Base-by-base conservation (phyloP, 202 grass and related monocot genomes). In the Schoenoplectus triqueter region DNA sequence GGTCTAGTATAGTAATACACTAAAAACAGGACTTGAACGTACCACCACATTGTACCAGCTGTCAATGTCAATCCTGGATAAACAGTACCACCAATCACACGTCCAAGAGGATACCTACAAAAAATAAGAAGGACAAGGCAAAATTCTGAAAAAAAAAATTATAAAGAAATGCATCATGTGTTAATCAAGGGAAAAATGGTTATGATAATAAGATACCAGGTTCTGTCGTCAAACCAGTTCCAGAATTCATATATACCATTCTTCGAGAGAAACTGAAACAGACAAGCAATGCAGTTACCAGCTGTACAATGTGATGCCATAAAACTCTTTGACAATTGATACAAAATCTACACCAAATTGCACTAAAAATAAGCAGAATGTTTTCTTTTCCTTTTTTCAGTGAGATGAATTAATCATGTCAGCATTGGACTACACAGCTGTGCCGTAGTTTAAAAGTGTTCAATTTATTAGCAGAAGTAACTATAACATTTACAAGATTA, bases 211-310 rank as follows among this genome's bases (percentile, higher is more conserved):
- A 44, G 54, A 80, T 92, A 96, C 96, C 96, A 99, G 75, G 97
- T 99, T 83, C 97, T 88, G 76, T 99, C 97, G 82, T 99, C 97
- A 90, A 99, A 99, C 97, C 97, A 99, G 80, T 99, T 99, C 97
- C 93, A 99, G 75, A 99, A 99, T 62, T 99, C 97, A 2, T 97
- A 99, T 87, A 99, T 97, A 85, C 97, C 97, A 88, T 97, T 99
- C 93, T 99, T 99, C 49, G 93, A 92, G 80, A 99, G 73, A 88
- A 94, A 99, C 97, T 99, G 92, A 86, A 88, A 82, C 54, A 74
- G 11, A 61, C 44, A 10, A 87, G 66, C 3, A 65, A 59, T 50
- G 5, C 64, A 69, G 31, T 69, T 66, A 83, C 6, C 10, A 50
- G 6, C 17, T 65, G 46, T 11, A 63, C 39, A 54, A 82, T n/a